A percentile compares a stretch with the other conserved stretches of the same genome.
These are phyloP conservation scores for Gaultheria prostrata DNA, from an alignment of 148 eudicot genomes.

Conservation along the genomic window DNA sequence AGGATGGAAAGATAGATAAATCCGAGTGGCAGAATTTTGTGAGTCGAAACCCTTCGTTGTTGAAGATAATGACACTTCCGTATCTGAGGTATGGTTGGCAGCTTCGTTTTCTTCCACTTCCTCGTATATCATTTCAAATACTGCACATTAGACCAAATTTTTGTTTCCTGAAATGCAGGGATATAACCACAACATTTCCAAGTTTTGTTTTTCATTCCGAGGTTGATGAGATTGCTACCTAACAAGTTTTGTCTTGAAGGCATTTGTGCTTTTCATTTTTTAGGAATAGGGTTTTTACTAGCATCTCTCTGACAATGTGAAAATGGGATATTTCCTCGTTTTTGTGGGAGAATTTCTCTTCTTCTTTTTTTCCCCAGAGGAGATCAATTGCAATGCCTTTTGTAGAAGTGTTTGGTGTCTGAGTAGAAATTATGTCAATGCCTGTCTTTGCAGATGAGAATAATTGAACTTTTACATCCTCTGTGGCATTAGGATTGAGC, in stretches of 20 bases:
- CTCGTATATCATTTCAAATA: neutral
- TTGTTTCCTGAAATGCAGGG: constrained; percentile 45
- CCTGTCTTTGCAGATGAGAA: neutral
- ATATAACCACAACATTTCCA: constrained; percentile 68
- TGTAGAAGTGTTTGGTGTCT: neutral
- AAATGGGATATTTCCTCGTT: neutral
- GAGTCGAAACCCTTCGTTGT: constrained; percentile 62
- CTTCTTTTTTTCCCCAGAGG: neutral
- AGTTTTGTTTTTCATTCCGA: constrained; percentile 71
- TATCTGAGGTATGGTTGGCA: constrained; percentile 73
- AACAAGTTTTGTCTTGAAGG: neutral
- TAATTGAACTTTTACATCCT: too few species aligned
- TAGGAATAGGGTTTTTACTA: neutral
- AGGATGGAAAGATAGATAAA: constrained; percentile 82
- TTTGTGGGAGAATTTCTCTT: neutral
- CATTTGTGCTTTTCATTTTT: neutral
- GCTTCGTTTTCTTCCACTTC: neutral
- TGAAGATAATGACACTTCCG: constrained; percentile 92
- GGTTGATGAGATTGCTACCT: constrained; percentile 62
- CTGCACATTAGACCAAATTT: neutral
- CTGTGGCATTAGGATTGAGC: too few species aligned
- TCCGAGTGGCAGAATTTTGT: constrained; percentile 86
- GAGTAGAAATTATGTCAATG: neutral
- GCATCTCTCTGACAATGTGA: neutral
- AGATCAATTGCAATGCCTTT: neutral